Percentiles rank a stretch among this genome's conserved stretches.
phyloP scores from a whole-genome alignment of 768 basidiomycete species.

The Fibroporia radiculosa region DNA sequence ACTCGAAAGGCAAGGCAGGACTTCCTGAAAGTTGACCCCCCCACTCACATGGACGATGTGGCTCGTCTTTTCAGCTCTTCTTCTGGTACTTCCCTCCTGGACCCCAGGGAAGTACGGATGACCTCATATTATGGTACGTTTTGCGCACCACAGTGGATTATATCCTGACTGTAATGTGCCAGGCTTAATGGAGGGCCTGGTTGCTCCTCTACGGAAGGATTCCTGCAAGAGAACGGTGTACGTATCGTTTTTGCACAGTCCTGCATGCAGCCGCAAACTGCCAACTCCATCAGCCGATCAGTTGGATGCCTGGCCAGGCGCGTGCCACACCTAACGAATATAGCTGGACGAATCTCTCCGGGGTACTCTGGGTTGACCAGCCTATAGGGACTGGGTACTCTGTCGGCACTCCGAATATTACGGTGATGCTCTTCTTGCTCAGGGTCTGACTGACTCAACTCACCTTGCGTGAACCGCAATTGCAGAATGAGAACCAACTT shows the following conservation, averaged over 20 bases:
- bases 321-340: conserved; percentile 44
- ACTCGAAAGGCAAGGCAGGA: conserved; percentile 33
- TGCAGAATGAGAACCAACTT: conserved; percentile 45
- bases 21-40: background rate
- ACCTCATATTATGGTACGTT: conserved; percentile 27
- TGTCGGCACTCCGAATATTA: conserved; percentile 56
- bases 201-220: conserved; percentile 64
- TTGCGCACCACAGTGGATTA: too few species aligned
- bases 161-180: conserved; percentile 23
- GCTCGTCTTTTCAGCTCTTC: conserved; percentile 43
- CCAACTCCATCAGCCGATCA: conserved; percentile 19
- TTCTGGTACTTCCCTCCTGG: conserved; percentile 84
- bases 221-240: conserved; percentile 70
- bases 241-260: conserved; percentile 13
- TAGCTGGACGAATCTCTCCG: conserved; percentile 68
- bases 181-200: conserved; percentile 50
- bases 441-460: too few species aligned
- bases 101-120: conserved; percentile 60
- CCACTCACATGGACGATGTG: too few species aligned
- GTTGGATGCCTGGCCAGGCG: conserved; percentile 53
- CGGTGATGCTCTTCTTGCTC: conserved; percentile 12
- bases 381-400: conserved; percentile 75
- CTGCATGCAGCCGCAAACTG: too few species aligned
- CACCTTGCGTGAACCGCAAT: too few species aligned
- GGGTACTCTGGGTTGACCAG: conserved; percentile 68